A percentile compares a stretch with the other conserved stretches of the same genome.
Evolutionary conservation across 2,329 filamentous ascomycete species (phyloP).

Genomic region (Sarocladium brachiariae): DNA sequence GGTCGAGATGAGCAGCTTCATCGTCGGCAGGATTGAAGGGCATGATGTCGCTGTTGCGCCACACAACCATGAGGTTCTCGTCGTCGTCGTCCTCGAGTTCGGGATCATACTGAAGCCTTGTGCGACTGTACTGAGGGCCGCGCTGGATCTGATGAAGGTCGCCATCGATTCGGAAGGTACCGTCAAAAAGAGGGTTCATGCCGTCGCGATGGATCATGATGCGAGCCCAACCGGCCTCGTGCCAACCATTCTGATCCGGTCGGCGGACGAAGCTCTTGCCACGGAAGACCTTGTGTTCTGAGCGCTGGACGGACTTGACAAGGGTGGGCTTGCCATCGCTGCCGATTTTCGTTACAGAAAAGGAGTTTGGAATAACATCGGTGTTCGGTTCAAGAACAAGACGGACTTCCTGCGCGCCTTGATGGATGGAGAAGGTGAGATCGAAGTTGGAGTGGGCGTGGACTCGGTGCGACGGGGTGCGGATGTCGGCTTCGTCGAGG

Average conservation of each 20-base stretch:
- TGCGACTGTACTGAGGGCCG: conserved; percentile 64
- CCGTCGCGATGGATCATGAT: conserved; percentile 76
- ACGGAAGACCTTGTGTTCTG: conserved; percentile 76
- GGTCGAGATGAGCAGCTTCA: conserved; percentile 43
- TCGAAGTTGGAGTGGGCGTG: conserved; percentile 80
- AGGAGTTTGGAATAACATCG: conserved; percentile 74
- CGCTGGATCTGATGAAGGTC: conserved; percentile 85
- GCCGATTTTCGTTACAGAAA: conserved; percentile 65
- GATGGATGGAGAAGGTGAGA: conserved; percentile 69
- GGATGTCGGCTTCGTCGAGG: conserved; percentile 68
- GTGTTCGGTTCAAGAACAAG: conserved; percentile 83
- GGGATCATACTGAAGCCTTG: conserved; percentile 66
- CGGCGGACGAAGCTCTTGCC: conserved; percentile 67
- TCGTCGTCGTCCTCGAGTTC: conserved; percentile 49
- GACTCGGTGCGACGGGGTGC: conserved; percentile 71
- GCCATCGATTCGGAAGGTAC: conserved; percentile 72
- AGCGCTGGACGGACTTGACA: conserved; percentile 63
- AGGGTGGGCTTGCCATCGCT: conserved; percentile 61
- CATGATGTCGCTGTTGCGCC: conserved; percentile 80
- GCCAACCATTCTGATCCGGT: conserved; percentile 58
- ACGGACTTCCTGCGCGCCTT: conserved; percentile 62
- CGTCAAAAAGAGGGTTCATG: conserved; percentile 74
- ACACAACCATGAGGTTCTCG: conserved; percentile 77
- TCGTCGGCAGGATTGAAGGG: conserved; percentile 12
- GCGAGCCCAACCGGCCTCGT: conserved; percentile 78